Percentiles rank a stretch among this genome's conserved stretches.
Evolutionary conservation across 1,139 yeast genomes (phyloP).

Genomic region (Suhomyces bolitotheri): DNA sequence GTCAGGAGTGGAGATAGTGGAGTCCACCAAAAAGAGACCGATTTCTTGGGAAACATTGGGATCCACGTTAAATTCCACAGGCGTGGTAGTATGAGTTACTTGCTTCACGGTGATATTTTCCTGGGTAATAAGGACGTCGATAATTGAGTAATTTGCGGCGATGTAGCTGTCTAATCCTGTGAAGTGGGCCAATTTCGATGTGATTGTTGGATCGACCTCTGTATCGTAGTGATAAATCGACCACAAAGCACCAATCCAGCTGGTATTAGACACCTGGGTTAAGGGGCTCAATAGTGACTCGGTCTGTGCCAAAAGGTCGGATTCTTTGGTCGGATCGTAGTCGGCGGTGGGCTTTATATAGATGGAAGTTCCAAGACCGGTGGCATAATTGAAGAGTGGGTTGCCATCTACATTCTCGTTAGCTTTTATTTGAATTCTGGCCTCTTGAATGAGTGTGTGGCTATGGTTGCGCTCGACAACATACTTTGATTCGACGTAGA

Average conservation of each 20-base stretch:
- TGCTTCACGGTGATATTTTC: conserved; percentile 4
- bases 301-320: conserved; percentile 24
- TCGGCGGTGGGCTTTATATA: conserved; percentile 27
- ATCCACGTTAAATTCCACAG: conserved; percentile 1
- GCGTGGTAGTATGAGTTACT: conserved; percentile 1
- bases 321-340: conserved; percentile 15
- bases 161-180: background rate
- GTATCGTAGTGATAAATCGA: background rate
- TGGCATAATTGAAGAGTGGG: conserved; percentile 29
- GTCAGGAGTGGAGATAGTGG: conserved; percentile 27
- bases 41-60: conserved; percentile 25
- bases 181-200: background rate
- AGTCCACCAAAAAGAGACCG: conserved; percentile 37
- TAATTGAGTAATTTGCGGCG: conserved; percentile 2
- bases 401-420: conserved; percentile 8
- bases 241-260: conserved; percentile 5
- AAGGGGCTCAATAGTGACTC: conserved; percentile 12
- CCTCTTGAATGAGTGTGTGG: conserved; percentile 15
- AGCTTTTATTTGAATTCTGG: conserved; percentile 28
- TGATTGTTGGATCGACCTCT: background rate
- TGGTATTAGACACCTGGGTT: too few relatives aligned
- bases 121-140: conserved; percentile 1
- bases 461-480: conserved; percentile 7
- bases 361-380: conserved; percentile 25
- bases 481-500: conserved; percentile 25